phyloP scores from a whole-genome alignment of 2,329 filamentous ascomycete genomes.

The Thielaviopsis punctulata region DNA sequence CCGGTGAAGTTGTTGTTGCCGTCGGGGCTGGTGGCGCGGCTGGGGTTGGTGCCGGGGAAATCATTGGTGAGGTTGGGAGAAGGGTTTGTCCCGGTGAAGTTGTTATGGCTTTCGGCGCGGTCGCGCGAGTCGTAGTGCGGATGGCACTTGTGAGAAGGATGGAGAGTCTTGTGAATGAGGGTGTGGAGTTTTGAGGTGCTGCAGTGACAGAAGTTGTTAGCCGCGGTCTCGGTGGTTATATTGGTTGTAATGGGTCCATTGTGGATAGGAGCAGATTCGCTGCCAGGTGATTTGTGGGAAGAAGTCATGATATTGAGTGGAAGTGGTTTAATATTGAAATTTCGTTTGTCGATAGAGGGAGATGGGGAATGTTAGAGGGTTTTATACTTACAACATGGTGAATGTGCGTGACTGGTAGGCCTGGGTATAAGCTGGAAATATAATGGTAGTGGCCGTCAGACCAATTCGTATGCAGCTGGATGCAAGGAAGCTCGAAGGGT shows the following conservation, averaged over 20 bases:
- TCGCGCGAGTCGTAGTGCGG: slow-evolving; percentile 1
- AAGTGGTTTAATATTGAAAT: no score
- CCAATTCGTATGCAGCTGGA: neutral
- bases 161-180: slow-evolving; percentile 6
- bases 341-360: neutral
- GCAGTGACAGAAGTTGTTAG: neutral
- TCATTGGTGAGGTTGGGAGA: no score
- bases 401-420: neutral
- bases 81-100: no score
- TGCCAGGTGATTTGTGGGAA: neutral
- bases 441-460: neutral
- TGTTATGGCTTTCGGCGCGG: slow-evolving; percentile 10
- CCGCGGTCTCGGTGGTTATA: neutral
- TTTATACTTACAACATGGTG: slow-evolving; percentile 8
- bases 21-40: neutral
- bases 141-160: slow-evolving; percentile 1
- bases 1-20: slow-evolving; percentile 10
- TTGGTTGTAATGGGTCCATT: neutral
- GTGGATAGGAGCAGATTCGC: neutral
- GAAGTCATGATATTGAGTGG: neutral
- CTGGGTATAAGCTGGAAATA: neutral
- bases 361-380: neutral
- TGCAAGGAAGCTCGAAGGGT: neutral
- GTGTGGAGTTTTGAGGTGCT: slow-evolving; percentile 2
- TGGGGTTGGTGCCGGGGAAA: slow-evolving; percentile 12